Evolutionary conservation across 2,329 filamentous ascomycete species (phyloP).

Genomic region (Neofusicoccum ribis): DNA sequence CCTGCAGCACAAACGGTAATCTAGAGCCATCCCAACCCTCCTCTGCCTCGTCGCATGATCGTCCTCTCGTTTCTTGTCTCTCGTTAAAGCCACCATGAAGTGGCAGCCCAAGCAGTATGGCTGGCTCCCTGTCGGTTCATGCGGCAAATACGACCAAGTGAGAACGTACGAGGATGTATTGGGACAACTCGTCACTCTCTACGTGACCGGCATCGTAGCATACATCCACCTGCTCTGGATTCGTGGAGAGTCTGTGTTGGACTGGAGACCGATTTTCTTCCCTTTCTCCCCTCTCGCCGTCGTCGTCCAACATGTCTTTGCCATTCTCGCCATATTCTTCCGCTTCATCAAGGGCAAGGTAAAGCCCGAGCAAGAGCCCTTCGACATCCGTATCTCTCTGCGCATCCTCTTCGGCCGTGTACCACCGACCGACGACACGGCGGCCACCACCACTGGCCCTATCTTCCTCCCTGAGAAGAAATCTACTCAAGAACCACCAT

Average conservation of each 20-base stretch:
- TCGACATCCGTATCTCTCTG: neutral
- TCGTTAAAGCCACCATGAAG: neutral
- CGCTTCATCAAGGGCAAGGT: neutral
- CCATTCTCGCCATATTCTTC: neutral
- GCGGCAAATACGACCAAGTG: neutral
- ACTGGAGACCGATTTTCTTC: slow-evolving; percentile 5
- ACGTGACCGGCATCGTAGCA: neutral
- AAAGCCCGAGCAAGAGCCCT: neutral
- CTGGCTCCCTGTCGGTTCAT: neutral
- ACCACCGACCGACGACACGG: neutral
- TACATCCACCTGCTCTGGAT: neutral
- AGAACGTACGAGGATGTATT: neutral
- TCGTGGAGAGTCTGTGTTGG: neutral
- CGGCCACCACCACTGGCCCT: neutral
- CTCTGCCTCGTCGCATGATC: neutral
- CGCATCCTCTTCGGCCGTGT: neutral
- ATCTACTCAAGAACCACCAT: neutral
- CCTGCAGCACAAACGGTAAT: too few relatives aligned
- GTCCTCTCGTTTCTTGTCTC: neutral
- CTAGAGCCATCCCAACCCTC: neutral
- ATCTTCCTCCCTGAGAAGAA: neutral
- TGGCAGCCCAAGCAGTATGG: neutral
- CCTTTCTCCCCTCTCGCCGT: neutral
- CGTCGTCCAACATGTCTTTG: neutral
- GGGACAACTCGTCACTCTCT: neutral